These are phyloP conservation scores for Botrytis galanthina DNA, from an alignment of 2,329 filamentous ascomycete species.

Conservation along the genomic window DNA sequence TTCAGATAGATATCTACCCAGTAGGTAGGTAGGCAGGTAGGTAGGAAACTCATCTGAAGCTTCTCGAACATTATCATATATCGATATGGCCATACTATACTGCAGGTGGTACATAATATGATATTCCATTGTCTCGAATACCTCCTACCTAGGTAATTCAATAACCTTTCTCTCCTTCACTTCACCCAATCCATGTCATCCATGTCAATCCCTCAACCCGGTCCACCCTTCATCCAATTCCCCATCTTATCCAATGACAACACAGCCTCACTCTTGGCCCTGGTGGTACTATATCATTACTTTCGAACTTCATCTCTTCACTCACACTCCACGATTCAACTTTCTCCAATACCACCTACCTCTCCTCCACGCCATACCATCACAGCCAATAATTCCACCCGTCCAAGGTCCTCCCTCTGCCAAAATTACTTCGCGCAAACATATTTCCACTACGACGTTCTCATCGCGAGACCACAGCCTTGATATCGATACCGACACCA, in stretches of 20 bases:
- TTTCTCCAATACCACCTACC: not conserved
- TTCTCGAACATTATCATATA: not conserved
- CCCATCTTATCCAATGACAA: not conserved
- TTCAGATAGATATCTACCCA: no score
- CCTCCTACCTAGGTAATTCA: no score
- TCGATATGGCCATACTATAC: no score
- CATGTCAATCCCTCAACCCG: not conserved
- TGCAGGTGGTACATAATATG: not conserved
- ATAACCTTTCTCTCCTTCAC: not conserved
- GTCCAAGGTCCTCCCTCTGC: no score
- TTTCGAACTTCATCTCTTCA: not conserved
- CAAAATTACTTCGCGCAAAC: not conserved
- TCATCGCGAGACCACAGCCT: not conserved
- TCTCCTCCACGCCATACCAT: not conserved
- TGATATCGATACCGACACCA: not conserved
- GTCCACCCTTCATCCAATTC: not conserved
- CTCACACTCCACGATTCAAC: not conserved
- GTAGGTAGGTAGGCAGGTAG: no score
- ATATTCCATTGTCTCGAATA: not conserved
- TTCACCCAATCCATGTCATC: no score
- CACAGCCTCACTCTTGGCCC: constrained; percentile 13
- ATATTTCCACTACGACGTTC: not conserved
- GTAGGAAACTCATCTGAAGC: not conserved
- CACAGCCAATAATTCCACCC: not conserved
- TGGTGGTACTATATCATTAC: not conserved